These are phyloP conservation scores for Lachnellula cervina DNA, from an alignment of 2,329 filamentous ascomycete species.

Conservation along the genomic window DNA sequence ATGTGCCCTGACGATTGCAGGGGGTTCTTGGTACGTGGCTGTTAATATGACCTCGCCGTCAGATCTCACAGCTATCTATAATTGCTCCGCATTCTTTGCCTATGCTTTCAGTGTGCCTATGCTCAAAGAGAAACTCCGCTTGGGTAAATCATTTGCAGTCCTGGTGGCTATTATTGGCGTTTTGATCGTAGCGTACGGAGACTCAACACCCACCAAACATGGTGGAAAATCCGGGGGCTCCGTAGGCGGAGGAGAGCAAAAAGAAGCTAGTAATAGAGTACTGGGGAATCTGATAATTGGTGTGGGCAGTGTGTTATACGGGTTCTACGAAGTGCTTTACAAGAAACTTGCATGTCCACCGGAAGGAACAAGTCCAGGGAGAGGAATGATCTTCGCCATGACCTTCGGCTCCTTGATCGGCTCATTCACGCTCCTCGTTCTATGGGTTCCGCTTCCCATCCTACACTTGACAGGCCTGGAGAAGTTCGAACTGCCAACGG, in stretches of 20 bases:
- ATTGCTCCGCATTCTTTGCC: constrained; percentile 97
- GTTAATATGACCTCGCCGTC: constrained; percentile 89
- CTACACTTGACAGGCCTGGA: constrained; percentile 77
- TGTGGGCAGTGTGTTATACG: constrained; percentile 84
- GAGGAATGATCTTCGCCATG: constrained; percentile 95
- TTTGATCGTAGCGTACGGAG: constrained; percentile 91
- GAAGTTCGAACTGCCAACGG: constrained; percentile 73
- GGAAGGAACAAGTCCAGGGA: constrained; percentile 74
- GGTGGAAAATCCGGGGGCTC: constrained; percentile 51
- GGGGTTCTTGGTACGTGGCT: constrained; percentile 91
- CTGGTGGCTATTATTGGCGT: constrained; percentile 84
- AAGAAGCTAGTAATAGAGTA: constrained; percentile 62
- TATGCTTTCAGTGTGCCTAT: constrained; percentile 94
- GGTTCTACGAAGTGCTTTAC: constrained; percentile 95
- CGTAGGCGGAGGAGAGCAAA: constrained; percentile 39
- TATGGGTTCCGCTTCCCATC: constrained; percentile 89
- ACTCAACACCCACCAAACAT: constrained; percentile 51
- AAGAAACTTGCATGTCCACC: constrained; percentile 91
- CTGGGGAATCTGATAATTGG: constrained; percentile 91
- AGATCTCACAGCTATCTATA: constrained; percentile 97
- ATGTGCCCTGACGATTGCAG: constrained; percentile 79
- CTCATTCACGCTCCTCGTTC: constrained; percentile 73
- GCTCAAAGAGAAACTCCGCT: constrained; percentile 74
- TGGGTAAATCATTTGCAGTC: constrained; percentile 84
- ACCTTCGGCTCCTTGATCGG: constrained; percentile 87